Evolutionary conservation across 2,329 filamentous ascomycete genomes (phyloP), one percentile per base, ranked within the genome.

Genomic region (Gnomoniopsis sp.): DNA sequence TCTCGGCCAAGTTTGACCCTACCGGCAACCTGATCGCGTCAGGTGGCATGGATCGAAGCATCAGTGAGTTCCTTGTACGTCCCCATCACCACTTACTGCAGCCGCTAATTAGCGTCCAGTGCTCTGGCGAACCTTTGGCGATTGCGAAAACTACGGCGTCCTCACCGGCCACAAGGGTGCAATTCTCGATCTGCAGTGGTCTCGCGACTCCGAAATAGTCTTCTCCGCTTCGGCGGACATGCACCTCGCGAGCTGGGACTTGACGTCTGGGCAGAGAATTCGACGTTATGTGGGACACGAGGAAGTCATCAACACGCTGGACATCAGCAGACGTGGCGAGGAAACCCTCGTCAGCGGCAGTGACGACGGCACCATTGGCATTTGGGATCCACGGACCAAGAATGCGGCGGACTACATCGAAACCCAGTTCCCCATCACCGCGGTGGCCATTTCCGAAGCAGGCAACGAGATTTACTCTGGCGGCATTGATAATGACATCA

Each of bases 401-500:
- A 86, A 91, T 55, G 93, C 92, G 0, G 84, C 89, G 58, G 90
- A 96, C 68, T 92, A 93, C 67, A 88, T 98, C 63, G 86, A 93
- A 70, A 96, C 93, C 0, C 89, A 95, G 62, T 96, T 96, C 61
- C 95, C 95, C 1, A 86, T 99, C 58, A 98, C 95, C 2, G 90
- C 93, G 0, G 86, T 98, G 6, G 91, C 92, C 17, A 79, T 98
- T n/a, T 88, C 93, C 0, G 92, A 96, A 71, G 92, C 93, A 1
- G 95, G 95, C 19, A 96, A 96, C 71, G 95, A 98, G 75, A 85
- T 99, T 26, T 99, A 95, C 73, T 89, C 90, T 7, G 93, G 93
- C 49, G 90, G 93, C 22, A 97, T 99, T 66, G 95, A 98, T 76
- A 97, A 98, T 70, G 92, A 96, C 67, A 96, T 99, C 71, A 91